Conservation (phyloP, 2,329 filamentous ascomycete species). For the Amylocarpus encephaloides region DNA sequence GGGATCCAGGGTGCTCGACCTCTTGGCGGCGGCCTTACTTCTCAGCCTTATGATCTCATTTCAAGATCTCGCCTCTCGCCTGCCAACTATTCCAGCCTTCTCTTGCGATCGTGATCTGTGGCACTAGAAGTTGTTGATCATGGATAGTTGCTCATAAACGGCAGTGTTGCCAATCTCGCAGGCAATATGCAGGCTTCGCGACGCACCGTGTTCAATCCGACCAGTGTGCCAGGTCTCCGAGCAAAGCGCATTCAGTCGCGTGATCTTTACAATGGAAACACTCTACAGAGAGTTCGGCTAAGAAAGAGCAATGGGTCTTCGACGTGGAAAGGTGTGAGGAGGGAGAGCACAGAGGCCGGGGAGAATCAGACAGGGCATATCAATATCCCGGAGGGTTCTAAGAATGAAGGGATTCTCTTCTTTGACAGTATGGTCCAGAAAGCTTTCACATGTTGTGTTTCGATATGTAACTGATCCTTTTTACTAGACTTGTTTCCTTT, state of each 20-base stretch:
- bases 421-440: constrained; percentile 67
- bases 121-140: not conserved
- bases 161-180: not conserved
- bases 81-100: not conserved
- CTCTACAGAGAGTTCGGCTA: constrained; percentile 10
- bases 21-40: not conserved
- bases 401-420: constrained; percentile 78
- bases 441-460: not conserved
- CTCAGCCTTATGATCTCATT: constrained; percentile 18
- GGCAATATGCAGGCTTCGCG: constrained; percentile 23
- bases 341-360: constrained; percentile 43
- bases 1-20: not conserved
- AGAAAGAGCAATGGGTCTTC: constrained; percentile 7
- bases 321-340: constrained; percentile 27
- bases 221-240: constrained; percentile 32
- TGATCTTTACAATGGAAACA: constrained; percentile 22
- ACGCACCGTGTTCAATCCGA: constrained; percentile 31
- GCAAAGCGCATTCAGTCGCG: constrained; percentile 18
- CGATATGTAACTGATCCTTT: constrained; percentile 9
- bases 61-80: not conserved
- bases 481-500: constrained; percentile 76
- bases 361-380: constrained; percentile 77
- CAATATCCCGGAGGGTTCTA: constrained; percentile 14
- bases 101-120: not conserved
- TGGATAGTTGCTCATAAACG: constrained; percentile 5